phyloP scores from a whole-genome alignment of 2,329 filamentous ascomycete genomes.

The Fusarium albidum region DNA sequence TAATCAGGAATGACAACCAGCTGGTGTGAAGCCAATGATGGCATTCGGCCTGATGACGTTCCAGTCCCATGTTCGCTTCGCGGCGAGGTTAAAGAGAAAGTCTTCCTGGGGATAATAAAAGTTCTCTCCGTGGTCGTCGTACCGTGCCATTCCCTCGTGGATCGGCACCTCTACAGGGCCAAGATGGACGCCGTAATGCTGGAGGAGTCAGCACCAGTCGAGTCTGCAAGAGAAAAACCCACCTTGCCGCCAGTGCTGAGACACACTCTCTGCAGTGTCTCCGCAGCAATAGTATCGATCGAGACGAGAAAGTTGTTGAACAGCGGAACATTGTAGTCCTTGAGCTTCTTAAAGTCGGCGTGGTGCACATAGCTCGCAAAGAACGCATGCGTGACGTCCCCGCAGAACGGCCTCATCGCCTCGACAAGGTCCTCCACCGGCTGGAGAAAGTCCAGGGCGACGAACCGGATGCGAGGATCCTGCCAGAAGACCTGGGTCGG shows the following conservation, averaged over 20 bases:
- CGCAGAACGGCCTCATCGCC: background rate
- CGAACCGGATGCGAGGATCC: constrained; percentile 1
- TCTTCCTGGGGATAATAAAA: constrained; percentile 7
- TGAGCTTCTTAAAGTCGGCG: background rate
- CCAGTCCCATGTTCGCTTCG: background rate
- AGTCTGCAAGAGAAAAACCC: background rate
- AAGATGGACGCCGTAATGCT: constrained; percentile 6
- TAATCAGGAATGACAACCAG: background rate
- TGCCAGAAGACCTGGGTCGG: background rate
- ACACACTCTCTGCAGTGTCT: background rate
- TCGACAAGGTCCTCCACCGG: background rate
- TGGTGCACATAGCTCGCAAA: constrained; percentile 2
- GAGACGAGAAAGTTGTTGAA: constrained; percentile 2
- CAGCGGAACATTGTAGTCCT: constrained; percentile 1
- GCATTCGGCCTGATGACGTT: constrained; percentile 4
- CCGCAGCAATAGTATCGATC: background rate
- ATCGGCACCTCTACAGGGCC: background rate
- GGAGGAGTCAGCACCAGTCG: too few relatives aligned
- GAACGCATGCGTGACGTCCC: background rate
- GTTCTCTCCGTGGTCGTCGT: background rate
- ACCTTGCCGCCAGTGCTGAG: constrained; percentile 3
- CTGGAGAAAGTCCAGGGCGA: background rate
- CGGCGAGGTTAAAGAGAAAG: background rate
- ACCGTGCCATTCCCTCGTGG: background rate
- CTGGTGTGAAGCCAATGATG: constrained; percentile 5